Percentiles rank a stretch among this genome's conserved stretches.
phyloP scores from a whole-genome alignment of 2,329 filamentous ascomycete species.

The Exophiala sideris region DNA sequence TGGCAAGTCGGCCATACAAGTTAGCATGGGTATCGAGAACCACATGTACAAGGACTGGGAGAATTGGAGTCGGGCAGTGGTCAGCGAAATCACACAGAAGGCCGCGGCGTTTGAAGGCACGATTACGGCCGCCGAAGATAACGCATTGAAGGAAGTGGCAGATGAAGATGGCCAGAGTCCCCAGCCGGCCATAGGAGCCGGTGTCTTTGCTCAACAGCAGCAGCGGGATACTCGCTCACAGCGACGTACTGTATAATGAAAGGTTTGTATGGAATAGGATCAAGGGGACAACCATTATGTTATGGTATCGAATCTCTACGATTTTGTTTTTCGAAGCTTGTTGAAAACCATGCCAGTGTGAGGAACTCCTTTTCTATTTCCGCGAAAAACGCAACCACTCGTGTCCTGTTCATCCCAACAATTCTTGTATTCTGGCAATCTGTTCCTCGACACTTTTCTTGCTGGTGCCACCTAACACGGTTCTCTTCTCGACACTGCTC shows the following conservation, averaged over 20 bases:
- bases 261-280: too few relatives aligned
- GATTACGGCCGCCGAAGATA: conserved; percentile 17
- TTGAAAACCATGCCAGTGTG: too few relatives aligned
- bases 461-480: conserved; percentile 75
- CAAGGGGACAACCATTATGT: neutral
- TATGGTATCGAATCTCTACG: neutral
- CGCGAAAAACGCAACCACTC: neutral
- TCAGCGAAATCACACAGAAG: conserved; percentile 47
- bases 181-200: conserved; percentile 11
- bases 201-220: conserved; percentile 18
- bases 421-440: conserved; percentile 23
- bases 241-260: neutral
- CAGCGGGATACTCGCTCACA: conserved; percentile 10
- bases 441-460: conserved; percentile 65
- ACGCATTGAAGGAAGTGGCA: conserved; percentile 12
- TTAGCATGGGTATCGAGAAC: conserved; percentile 81
- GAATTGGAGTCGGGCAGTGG: conserved; percentile 63
- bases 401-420: conserved; percentile 1
- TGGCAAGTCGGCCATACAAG: conserved; percentile 68
- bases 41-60: conserved; percentile 80
- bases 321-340: too few relatives aligned
- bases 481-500: conserved; percentile 74
- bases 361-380: neutral
- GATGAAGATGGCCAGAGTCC: neutral
- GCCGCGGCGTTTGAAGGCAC: conserved; percentile 42